phyloP scores from a whole-genome alignment of 805 yeast genomes.

The Metschnikowia vanudenii region DNA sequence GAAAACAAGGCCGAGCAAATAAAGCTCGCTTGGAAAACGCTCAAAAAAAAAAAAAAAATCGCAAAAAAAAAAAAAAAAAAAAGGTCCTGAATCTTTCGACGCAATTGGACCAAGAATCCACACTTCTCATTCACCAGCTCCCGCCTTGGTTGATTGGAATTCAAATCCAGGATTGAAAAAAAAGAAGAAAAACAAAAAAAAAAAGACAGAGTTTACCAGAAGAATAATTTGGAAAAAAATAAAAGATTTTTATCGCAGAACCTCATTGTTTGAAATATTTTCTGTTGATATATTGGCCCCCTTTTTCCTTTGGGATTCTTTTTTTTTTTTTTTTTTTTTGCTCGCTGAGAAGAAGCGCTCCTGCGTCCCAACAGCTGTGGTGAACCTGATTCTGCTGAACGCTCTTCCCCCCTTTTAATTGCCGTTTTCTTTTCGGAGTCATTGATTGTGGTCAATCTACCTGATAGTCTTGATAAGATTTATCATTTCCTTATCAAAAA shows the following conservation, averaged over 20 bases:
- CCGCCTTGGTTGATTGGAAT: background rate
- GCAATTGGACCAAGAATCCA: conserved; percentile 3
- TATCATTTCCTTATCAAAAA: too few species aligned
- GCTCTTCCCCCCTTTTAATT: too few species aligned
- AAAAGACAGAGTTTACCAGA: background rate
- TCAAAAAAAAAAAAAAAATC: background rate
- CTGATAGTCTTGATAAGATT: too few species aligned
- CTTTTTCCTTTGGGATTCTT: background rate
- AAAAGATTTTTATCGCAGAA: too few species aligned
- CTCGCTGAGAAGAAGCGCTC: background rate
- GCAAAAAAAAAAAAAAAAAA: background rate
- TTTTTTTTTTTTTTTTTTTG: background rate
- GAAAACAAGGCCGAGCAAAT: background rate
- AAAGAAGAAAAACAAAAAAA: background rate
- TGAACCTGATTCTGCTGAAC: too few species aligned
- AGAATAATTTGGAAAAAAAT: too few species aligned
- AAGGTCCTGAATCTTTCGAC: background rate
- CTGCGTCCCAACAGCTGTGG: too few species aligned
- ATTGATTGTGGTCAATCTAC: too few species aligned
- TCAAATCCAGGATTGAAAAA: background rate
- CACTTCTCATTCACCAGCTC: background rate
- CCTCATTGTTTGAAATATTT: too few species aligned
- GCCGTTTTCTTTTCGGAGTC: too few species aligned
- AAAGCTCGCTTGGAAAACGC: background rate
- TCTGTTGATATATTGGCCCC: too few species aligned